phyloP scores from a whole-genome alignment of 192 early-diverging fungal genomes.

The Coemansia sp. region DNA sequence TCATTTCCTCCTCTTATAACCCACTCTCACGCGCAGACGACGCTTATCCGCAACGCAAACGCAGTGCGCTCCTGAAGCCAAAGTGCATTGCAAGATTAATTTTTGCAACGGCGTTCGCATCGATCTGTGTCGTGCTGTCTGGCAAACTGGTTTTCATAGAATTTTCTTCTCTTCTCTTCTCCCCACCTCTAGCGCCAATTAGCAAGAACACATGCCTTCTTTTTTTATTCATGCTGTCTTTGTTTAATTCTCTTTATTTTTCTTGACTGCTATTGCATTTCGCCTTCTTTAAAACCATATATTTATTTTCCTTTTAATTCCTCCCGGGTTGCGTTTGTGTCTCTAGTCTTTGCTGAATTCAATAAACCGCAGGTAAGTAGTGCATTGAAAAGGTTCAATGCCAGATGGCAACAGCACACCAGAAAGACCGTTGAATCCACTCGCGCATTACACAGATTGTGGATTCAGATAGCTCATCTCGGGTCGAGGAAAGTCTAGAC shows the following conservation, averaged over 20 bases:
- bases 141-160: neutral
- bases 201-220: neutral
- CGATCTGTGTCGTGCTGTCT: neutral
- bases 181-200: neutral
- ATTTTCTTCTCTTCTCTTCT: neutral
- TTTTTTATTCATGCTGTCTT: neutral
- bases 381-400: neutral
- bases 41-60: too few relatives aligned
- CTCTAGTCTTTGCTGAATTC: neutral
- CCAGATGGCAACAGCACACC: neutral
- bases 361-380: neutral
- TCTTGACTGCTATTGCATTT: constrained; percentile 7
- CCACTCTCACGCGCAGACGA: too few relatives aligned
- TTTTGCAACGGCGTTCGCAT: too few relatives aligned
- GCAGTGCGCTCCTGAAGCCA: too few relatives aligned
- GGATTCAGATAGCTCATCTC: neutral
- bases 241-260: neutral
- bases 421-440: neutral
- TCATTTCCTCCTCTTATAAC: too few relatives aligned
- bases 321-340: neutral
- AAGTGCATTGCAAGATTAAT: too few relatives aligned
- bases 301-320: constrained; percentile 6
- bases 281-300: neutral
- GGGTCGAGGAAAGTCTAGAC: neutral
- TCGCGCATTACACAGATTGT: neutral